These are phyloP conservation scores for Trichoderma sp. DNA, from an alignment of 2,329 filamentous ascomycete genomes.

Conservation along the genomic window DNA sequence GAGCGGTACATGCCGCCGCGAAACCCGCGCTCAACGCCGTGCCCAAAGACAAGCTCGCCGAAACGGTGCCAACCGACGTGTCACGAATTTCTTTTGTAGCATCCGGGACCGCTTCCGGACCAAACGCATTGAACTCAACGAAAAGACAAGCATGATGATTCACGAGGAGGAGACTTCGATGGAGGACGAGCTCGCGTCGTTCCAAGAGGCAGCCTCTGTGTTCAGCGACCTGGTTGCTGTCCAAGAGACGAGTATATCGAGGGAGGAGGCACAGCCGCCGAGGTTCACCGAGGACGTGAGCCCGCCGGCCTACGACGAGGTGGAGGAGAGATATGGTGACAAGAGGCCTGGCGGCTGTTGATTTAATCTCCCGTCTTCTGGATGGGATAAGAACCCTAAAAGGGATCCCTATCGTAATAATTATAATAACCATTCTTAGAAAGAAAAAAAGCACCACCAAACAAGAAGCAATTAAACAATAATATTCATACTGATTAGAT, in stretches of 20 bases:
- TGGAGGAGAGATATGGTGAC: constrained; percentile 6
- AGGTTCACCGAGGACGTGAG: constrained; percentile 20
- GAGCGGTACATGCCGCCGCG: not conserved
- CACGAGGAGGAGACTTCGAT: constrained; percentile 29
- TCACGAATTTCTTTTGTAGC: constrained; percentile 21
- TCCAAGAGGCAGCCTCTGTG: constrained; percentile 45
- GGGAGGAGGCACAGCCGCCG: not conserved
- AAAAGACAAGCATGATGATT: constrained; percentile 10
- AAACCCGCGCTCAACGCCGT: constrained; percentile 28
- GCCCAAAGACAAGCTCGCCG: constrained; percentile 27
- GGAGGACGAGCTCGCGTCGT: constrained; percentile 48
- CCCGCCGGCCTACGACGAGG: constrained; percentile 24
- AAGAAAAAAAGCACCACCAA: not conserved
- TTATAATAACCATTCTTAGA: not conserved
- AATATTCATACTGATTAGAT: not conserved
- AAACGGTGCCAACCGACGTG: constrained; percentile 20
- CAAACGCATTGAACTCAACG: not conserved
- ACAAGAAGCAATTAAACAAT: not conserved
- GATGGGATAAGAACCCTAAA: not conserved
- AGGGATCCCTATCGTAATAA: not conserved
- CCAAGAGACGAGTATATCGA: constrained; percentile 32
- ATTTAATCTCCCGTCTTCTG: not conserved
- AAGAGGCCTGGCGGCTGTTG: not conserved
- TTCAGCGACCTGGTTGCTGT: constrained; percentile 46
- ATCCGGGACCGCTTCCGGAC: constrained; percentile 1